Percentiles rank a stretch among this genome's conserved stretches.
These are phyloP conservation scores for Cytospora schulzeri DNA, from an alignment of 2,329 filamentous ascomycete genomes.

Conservation along the genomic window DNA sequence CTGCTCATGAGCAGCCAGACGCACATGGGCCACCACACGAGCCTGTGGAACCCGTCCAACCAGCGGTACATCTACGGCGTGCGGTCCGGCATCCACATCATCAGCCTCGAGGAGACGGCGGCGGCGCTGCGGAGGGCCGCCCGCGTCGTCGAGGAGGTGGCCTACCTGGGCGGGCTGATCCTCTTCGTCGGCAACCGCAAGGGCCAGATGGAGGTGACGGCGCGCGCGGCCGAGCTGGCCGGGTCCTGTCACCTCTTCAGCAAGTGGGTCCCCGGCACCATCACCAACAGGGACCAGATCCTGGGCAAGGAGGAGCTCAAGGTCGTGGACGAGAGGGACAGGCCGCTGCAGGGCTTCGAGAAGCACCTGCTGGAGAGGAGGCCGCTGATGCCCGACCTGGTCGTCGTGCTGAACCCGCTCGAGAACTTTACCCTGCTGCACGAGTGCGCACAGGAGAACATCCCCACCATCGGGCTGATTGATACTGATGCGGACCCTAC, in stretches of 20 bases:
- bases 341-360: constrained; percentile 62
- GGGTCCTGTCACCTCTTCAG: constrained; percentile 86
- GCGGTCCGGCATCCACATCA: constrained; percentile 86
- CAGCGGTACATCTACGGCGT: constrained; percentile 92
- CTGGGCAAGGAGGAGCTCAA: constrained; percentile 69
- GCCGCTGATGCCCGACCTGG: constrained; percentile 81
- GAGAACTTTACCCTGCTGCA: constrained; percentile 91
- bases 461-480: constrained; percentile 92
- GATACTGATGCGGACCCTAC: constrained; percentile 92
- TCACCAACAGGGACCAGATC: constrained; percentile 92
- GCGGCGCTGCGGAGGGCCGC: constrained; percentile 89
- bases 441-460: constrained; percentile 84
- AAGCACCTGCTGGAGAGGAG: constrained; percentile 63
- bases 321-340: constrained; percentile 77
- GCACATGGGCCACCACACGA: constrained; percentile 88
- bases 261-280: constrained; percentile 86
- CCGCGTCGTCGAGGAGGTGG: constrained; percentile 87
- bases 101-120: constrained; percentile 85
- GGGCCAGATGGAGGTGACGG: constrained; percentile 79
- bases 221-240: constrained; percentile 76
- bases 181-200: constrained; percentile 87
- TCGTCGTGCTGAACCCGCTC: constrained; percentile 87
- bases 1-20: constrained; percentile 84
- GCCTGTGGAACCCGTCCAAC: constrained; percentile 93
- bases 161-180: constrained; percentile 79